A percentile compares a stretch with the other conserved stretches of the same genome.
Conservation (phyloP, 306 rosid species). For the Prunus dulcis region DNA sequence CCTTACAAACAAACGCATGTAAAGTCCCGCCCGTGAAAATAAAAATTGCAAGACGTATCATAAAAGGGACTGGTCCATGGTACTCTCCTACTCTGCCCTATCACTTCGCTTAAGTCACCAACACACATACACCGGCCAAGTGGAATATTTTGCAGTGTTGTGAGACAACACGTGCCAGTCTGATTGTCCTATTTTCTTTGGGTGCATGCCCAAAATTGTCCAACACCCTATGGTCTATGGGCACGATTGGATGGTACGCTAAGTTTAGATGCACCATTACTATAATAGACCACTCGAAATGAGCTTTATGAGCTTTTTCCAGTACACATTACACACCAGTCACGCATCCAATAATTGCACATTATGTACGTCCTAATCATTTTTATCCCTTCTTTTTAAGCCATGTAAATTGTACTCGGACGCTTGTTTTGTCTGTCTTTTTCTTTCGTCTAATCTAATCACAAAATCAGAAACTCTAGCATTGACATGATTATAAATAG, state of each 20-base stretch:
- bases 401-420: not conserved
- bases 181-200: not conserved
- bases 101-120: not conserved
- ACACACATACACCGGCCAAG: not conserved
- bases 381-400: not conserved
- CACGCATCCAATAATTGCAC: constrained; percentile 1
- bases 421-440: not conserved
- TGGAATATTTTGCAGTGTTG: not conserved
- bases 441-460: constrained; percentile 7
- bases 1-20: not conserved
- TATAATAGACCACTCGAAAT: not conserved
- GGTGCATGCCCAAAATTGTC: constrained; percentile 10
- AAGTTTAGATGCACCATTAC: constrained; percentile 5
- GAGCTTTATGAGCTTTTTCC: not conserved
- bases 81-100: not conserved
- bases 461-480: not conserved
- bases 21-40: not conserved
- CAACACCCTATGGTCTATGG: not conserved
- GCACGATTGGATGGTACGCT: constrained; percentile 17
- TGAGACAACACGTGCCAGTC: constrained; percentile 14
- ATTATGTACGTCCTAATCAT: not conserved
- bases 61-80: not conserved
- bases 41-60: not conserved
- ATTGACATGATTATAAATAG: not conserved
- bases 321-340: not conserved